Conservation (phyloP, 2,329 filamentous ascomycete species). For the Phialophora expanda region DNA sequence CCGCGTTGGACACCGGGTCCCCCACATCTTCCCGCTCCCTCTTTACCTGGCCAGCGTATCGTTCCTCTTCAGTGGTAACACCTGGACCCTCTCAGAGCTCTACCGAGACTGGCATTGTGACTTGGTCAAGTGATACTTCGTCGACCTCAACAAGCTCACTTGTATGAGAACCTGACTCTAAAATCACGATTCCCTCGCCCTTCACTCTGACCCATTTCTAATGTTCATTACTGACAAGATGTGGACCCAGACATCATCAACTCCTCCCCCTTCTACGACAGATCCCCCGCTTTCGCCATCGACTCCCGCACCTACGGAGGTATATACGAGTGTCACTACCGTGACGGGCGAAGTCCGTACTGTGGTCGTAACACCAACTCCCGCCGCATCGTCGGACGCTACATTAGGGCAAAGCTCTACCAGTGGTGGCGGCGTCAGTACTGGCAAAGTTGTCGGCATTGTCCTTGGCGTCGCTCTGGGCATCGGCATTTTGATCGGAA, state of each 20-base stretch:
- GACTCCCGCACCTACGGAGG: constrained; percentile 23
- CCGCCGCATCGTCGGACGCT: constrained; percentile 33
- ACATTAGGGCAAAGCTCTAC: constrained; percentile 35
- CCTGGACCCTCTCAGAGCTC: constrained; percentile 36
- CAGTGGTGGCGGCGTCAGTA: constrained; percentile 43
- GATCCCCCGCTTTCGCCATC: constrained; percentile 15
- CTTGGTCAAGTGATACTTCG: constrained; percentile 30
- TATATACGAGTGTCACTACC: constrained; percentile 41
- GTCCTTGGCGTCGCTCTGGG: constrained; percentile 51
- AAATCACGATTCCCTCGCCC: not conserved
- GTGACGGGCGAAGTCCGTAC: constrained; percentile 43
- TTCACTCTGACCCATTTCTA: not conserved
- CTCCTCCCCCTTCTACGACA: not conserved
- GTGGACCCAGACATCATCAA: not conserved
- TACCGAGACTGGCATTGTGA: constrained; percentile 30
- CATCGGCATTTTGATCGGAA: constrained; percentile 46
- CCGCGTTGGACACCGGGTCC: constrained; percentile 25
- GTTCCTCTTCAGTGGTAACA: constrained; percentile 35
- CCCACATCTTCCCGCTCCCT: constrained; percentile 22
- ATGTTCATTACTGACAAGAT: not conserved
- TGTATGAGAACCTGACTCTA: constrained; percentile 33
- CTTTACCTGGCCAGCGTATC: constrained; percentile 17
- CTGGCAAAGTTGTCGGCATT: constrained; percentile 53
- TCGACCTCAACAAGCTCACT: constrained; percentile 28
- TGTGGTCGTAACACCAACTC: constrained; percentile 37